These are phyloP conservation scores for Paracamarosporium sp. DNA, from an alignment of 2,329 filamentous ascomycete genomes.

Conservation along the genomic window DNA sequence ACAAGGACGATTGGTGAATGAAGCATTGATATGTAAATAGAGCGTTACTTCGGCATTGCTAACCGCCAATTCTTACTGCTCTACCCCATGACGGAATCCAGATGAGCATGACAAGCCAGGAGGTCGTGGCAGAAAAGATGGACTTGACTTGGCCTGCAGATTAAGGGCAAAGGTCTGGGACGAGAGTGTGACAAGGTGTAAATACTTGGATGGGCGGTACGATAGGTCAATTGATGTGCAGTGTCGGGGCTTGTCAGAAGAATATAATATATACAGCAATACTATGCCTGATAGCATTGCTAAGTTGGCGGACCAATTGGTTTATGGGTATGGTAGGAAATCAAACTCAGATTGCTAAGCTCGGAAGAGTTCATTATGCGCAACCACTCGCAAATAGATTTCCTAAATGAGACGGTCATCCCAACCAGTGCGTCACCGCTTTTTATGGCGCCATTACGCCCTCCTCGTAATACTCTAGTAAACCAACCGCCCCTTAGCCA, in stretches of 20 bases:
- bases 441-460: neutral
- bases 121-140: neutral
- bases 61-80: neutral
- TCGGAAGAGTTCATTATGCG: neutral
- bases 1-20: constrained; percentile 75
- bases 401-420: neutral
- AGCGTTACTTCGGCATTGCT: neutral
- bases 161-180: neutral
- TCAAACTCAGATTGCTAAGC: neutral
- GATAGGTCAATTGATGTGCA: neutral
- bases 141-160: neutral
- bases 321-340: neutral
- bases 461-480: neutral
- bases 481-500: neutral
- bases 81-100: neutral
- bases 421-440: neutral
- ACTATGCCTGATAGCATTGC: neutral
- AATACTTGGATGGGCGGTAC: neutral
- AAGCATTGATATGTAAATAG: neutral
- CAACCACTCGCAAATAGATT: neutral
- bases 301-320: neutral
- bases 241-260: neutral
- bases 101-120: neutral
- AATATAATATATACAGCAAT: neutral
- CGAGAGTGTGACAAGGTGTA: neutral